Conservation (phyloP, 139 green algal genomes). For the Volvox reticuliferus region DNA sequence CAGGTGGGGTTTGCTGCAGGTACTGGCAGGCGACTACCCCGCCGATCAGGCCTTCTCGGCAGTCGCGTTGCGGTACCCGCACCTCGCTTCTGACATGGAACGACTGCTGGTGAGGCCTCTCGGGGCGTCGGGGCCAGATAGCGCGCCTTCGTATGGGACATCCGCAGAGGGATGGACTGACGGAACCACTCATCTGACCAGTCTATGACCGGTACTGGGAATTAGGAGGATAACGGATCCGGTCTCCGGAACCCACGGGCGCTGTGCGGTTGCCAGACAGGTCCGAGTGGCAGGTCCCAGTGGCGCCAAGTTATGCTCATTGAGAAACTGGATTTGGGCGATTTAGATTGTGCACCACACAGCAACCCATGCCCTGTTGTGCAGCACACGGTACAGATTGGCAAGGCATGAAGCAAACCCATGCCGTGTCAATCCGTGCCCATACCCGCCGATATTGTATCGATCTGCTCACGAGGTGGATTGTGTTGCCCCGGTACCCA, state of each 20-base stretch:
- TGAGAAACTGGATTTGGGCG: too few species aligned
- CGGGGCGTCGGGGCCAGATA: background rate
- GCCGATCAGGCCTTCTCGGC: background rate
- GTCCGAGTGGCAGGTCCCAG: too few species aligned
- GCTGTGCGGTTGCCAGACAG: background rate
- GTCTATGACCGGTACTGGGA: background rate
- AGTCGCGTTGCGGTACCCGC: background rate
- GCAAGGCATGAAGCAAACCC: background rate
- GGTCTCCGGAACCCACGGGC: background rate
- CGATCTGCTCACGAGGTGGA: background rate
- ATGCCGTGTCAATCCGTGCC: background rate
- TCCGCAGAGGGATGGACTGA: background rate
- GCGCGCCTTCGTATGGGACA: background rate
- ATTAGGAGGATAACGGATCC: background rate
- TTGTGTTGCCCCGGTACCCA: too few species aligned
- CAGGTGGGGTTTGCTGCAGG: constrained; percentile 22
- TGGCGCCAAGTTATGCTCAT: too few species aligned
- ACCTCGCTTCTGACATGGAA: constrained; percentile 19
- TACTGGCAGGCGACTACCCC: constrained; percentile 30
- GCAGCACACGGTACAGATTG: background rate
- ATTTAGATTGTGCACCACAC: too few species aligned
- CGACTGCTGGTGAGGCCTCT: constrained; percentile 18
- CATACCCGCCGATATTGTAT: background rate
- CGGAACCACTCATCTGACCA: too few species aligned
- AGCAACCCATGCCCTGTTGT: background rate